Evolutionary conservation across 768 basidiomycete genomes (phyloP).

Genomic region (Cyclocybe cylindracea): DNA sequence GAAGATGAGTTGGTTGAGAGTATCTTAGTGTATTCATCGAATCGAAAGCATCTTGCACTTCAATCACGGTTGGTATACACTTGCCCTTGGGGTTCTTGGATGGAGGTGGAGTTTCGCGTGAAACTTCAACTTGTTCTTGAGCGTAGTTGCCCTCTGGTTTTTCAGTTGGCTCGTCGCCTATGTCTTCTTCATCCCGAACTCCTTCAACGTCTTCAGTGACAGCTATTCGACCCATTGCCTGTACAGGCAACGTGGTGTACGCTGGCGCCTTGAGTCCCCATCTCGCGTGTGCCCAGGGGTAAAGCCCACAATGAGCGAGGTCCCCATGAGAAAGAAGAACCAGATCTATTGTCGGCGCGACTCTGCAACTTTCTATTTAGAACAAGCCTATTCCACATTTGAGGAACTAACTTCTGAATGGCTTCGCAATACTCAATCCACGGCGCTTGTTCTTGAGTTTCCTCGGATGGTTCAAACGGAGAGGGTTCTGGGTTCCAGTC

Average conservation of each 20-base stretch:
- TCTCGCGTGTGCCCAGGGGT: slow-evolving; percentile 85
- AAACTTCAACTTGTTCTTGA: slow-evolving; percentile 24
- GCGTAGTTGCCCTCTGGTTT: slow-evolving; percentile 25
- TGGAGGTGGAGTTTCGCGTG: slow-evolving; percentile 24
- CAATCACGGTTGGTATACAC: slow-evolving; percentile 75
- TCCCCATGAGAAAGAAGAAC: slow-evolving; percentile 95
- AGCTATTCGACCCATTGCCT: slow-evolving; percentile 93
- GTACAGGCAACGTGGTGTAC: slow-evolving; percentile 93
- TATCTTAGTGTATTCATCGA: slow-evolving; percentile 90
- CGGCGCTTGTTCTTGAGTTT: slow-evolving; percentile 32
- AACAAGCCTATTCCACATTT: not conserved
- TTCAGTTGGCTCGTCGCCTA: slow-evolving; percentile 43
- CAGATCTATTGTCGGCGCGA: slow-evolving; percentile 81
- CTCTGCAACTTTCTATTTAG: slow-evolving; percentile 39
- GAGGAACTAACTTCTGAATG: slow-evolving; percentile 60
- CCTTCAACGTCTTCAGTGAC: slow-evolving; percentile 87
- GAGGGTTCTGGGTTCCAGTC: slow-evolving; percentile 74
- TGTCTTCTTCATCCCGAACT: slow-evolving; percentile 72
- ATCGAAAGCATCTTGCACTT: slow-evolving; percentile 93
- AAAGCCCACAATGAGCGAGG: slow-evolving; percentile 86
- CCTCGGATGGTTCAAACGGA: slow-evolving; percentile 30
- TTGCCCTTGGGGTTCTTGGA: slow-evolving; percentile 43
- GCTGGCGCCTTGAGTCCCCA: slow-evolving; percentile 90
- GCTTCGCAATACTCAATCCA: slow-evolving; percentile 70
- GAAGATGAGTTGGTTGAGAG: slow-evolving; percentile 92